A percentile compares a stretch with the other conserved stretches of the same genome.
Conservation (phyloP, 1,284 basidiomycete species). For the Ceratorhiza oryzae-sativae region DNA sequence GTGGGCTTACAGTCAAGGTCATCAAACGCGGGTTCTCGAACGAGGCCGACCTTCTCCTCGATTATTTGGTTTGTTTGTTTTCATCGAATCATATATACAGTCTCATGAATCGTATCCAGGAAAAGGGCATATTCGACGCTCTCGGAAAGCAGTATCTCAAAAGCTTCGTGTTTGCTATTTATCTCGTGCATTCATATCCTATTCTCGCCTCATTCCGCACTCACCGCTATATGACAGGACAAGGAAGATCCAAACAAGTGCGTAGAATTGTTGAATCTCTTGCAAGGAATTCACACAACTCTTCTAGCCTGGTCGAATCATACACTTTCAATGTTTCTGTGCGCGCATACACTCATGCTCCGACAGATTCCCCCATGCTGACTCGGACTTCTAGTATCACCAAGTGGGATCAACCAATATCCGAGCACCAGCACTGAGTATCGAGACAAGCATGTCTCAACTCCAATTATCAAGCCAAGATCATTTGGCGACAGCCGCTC, state of each 20-base stretch:
- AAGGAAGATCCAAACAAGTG: constrained; percentile 42
- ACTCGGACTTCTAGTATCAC: constrained; percentile 34
- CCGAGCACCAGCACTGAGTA: constrained; percentile 34
- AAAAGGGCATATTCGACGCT: constrained; percentile 45
- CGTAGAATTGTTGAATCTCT: not conserved
- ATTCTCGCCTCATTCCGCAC: not conserved
- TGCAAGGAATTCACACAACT: not conserved
- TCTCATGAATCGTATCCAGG: constrained; percentile 31
- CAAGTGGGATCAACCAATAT: constrained; percentile 30
- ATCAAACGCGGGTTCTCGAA: constrained; percentile 43
- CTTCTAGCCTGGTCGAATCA: constrained; percentile 42
- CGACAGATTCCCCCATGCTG: not conserved
- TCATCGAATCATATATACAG: not conserved
- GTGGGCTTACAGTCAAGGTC: constrained; percentile 45
- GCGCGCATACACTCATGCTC: constrained; percentile 13
- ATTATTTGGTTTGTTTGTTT: constrained; percentile 46
- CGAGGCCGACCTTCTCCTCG: constrained; percentile 47
- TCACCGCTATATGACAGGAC: constrained; percentile 34
- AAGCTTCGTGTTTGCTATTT: constrained; percentile 48
- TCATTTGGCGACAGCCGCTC: not conserved
- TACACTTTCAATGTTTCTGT: constrained; percentile 45
- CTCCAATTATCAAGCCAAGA: constrained; percentile 7
- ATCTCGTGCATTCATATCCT: constrained; percentile 42
- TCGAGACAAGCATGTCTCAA: constrained; percentile 27
- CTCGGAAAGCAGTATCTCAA: constrained; percentile 44